Evolutionary conservation across 768 basidiomycete genomes (phyloP).

Genomic region (Amanita polypyramis): DNA sequence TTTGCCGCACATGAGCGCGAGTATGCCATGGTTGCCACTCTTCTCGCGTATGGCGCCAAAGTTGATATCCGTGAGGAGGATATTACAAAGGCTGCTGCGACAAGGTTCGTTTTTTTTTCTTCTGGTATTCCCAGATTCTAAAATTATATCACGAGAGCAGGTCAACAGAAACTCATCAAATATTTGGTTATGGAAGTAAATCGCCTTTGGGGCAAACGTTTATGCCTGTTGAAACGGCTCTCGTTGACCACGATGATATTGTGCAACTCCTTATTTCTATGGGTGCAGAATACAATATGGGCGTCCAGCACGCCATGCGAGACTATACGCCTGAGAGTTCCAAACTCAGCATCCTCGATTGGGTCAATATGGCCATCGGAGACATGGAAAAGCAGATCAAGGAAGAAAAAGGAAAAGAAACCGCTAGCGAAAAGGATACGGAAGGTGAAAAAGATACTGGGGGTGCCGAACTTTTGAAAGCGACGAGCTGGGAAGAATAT

Average conservation of each 20-base stretch:
- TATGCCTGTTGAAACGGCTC: slow-evolving; percentile 1
- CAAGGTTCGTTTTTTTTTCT: too few species aligned
- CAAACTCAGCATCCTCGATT: not conserved
- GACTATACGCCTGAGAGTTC: not conserved
- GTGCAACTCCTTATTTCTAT: not conserved
- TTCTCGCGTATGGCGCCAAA: slow-evolving; percentile 3
- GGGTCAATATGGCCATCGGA: slow-evolving; percentile 1
- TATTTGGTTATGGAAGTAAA: not conserved
- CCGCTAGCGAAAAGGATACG: too few species aligned
- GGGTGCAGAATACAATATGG: slow-evolving; percentile 1
- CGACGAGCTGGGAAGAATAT: slow-evolving; percentile 4
- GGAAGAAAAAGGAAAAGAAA: not conserved
- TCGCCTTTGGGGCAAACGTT: not conserved
- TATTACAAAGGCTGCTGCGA: not conserved
- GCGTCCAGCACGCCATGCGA: not conserved
- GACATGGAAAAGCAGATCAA: not conserved
- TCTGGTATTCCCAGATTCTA: too few species aligned
- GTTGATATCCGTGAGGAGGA: slow-evolving; percentile 2
- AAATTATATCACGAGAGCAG: too few species aligned
- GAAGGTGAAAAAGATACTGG: too few species aligned
- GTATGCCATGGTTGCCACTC: slow-evolving; percentile 1
- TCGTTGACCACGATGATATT: not conserved
- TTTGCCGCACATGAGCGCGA: not conserved
- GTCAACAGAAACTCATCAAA: not conserved
- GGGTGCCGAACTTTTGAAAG: not conserved